Evolutionary conservation across 106 monocot genomes (phyloP), one percentile per base, ranked within the genome.

Genomic region (Dendrobium officinale): DNA sequence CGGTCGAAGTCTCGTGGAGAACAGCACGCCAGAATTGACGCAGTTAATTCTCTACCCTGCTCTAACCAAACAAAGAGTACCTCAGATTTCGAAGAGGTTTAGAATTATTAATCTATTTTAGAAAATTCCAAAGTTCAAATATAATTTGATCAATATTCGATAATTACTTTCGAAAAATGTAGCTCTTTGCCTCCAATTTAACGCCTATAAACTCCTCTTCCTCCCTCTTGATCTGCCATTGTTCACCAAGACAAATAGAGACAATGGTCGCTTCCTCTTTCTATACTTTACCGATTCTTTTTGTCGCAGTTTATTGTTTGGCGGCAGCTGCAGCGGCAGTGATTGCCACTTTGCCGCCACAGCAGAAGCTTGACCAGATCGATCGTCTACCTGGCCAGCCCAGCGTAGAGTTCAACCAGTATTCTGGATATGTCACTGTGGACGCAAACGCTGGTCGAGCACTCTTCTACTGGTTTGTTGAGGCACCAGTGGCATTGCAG

Each of bases 401-500:
- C 48, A 42, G 82, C 54, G 90, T 86, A 68, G 82, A 70, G 0
- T 93, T 95, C 83, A 13, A 75, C 16, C 99, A 99, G 85, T 99
- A 88, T 88, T 84, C 95, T 24, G 99, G 99, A 22, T 99, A 99
- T 78, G 99, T 99, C 75, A 88, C 95, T 42, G 93, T 99, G 16
- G 80, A 91, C 72, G 81, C 78, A 7, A 67, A 26, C 8, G 87
- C 88, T 31, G 98, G 98, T 49, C 85, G 99, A 18, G 99, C 99
- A 19, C 90, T 99, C 29, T 99, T 99, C 85, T 99, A 99, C 85
- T 99, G 93, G 95, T 84, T 99, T 33, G 86, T 90, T 8, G 99
- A 99, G 85, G 83, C 91, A 11, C 81, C 49, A 31, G 74, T 77
- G 44, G 73, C 78, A 9, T 81, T 80, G 2, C 81, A 73, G 67